These are phyloP conservation scores for Raphanus raphanistrum DNA, from an alignment of 345 rosid species.

Conservation along the genomic window DNA sequence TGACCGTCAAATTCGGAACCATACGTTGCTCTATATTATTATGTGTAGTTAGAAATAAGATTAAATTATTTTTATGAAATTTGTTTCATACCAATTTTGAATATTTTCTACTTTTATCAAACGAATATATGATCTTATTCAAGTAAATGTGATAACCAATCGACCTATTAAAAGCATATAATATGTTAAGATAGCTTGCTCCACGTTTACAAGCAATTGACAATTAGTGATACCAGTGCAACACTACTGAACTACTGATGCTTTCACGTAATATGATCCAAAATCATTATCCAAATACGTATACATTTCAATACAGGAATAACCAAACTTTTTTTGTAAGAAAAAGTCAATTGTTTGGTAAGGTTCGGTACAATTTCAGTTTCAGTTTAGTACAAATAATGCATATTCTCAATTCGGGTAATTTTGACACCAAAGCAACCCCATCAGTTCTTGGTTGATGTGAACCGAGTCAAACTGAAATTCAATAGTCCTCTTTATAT, in stretches of 20 bases:
- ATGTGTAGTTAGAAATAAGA: neutral
- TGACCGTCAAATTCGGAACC: conserved; percentile 19
- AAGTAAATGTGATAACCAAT: neutral
- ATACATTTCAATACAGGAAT: neutral
- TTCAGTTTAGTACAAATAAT: neutral
- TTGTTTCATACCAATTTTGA: conserved; percentile 6
- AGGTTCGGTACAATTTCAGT: neutral
- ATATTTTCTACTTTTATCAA: neutral
- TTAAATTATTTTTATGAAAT: neutral
- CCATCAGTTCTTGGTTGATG: neutral
- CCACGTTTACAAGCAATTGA: conserved; percentile 39
- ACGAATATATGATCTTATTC: neutral
- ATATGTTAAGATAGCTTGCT: conserved; percentile 28
- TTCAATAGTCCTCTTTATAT: neutral
- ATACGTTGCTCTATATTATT: conserved; percentile 6
- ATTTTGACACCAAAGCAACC: neutral
- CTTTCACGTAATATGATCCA: conserved; percentile 30
- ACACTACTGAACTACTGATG: conserved; percentile 10
- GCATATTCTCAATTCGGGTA: neutral
- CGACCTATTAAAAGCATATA: conserved; percentile 4
- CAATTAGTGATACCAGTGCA: conserved; percentile 20
- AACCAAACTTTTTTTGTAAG: neutral
- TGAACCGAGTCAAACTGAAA: neutral
- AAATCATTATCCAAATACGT: conserved; percentile 3
- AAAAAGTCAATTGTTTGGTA: neutral